Base-by-base conservation (phyloP, 1,139 yeast genomes). In the Hyphopichia fennica region DNA sequence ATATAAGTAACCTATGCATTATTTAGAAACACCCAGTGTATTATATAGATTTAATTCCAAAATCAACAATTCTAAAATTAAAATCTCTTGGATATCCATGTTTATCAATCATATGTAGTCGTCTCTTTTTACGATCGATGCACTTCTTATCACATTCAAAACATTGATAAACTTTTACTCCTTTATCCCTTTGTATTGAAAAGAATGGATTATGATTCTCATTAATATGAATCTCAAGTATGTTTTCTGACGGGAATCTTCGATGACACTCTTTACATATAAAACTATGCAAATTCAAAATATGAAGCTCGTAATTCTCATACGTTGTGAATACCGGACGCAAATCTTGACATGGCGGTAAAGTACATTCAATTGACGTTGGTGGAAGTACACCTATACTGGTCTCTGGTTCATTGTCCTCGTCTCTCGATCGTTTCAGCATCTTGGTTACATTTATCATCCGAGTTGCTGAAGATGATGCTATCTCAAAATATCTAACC, bases 121-220 rank as follows among this genome's bases (percentile, higher is more conserved):
- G 50, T 42, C 85, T 56, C 42, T 71, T 67, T 22, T 56, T 52
- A 14, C 67, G 68, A 20, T 66, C 61, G 3, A 57, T 36, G 43
- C 62, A 64, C 4, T 46, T 45, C 45, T 74, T 70, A 2, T 45
- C 22, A 51, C 84, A 80, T 4, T 52, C 58, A 38, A 75, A 69
- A 47, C 85, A 81, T 34, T 54, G 57, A 43, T 61, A 75, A 3
- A 68, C 65, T 27, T 62, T 63, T 10, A 62, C 69, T 0, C 79
- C 80, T 16, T 56, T 52, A 34, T 72, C 75, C 39, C 56, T 53
- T 35, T 54, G 51, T 2, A 70, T 60, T 19, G 51, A 53, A n/a
- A 60, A 53, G 37, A 80, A 68, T 2, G 83, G 80, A 51, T 79
- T 75, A 50, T 81, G 86, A 41, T 63, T 62, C 47, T 81, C 86